phyloP scores from a whole-genome alignment of 1,284 basidiomycete species.

The Malassezia equina region DNA sequence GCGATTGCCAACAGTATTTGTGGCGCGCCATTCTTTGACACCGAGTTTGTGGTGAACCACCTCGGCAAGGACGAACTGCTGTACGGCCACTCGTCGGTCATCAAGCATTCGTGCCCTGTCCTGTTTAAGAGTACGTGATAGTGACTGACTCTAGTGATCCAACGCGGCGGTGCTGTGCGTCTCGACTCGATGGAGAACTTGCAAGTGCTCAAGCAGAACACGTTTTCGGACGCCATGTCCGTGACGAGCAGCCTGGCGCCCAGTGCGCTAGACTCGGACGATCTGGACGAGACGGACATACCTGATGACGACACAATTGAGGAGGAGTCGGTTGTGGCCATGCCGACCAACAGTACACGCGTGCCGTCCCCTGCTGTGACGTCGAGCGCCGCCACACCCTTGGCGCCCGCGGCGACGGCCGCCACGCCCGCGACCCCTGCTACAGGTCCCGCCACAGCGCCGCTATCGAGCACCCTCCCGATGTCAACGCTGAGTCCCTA shows the following conservation, averaged over 20 bases:
- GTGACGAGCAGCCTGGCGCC: neutral
- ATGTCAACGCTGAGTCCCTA: neutral
- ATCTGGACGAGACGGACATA: neutral
- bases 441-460: neutral
- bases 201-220: neutral
- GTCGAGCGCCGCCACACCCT: neutral
- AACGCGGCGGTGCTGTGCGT: neutral
- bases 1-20: constrained; percentile 12
- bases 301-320: constrained; percentile 1
- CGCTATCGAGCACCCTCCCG: neutral
- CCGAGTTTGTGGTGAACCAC: constrained; percentile 14
- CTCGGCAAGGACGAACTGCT: constrained; percentile 13
- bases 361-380: neutral
- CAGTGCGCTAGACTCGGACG: neutral
- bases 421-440: neutral
- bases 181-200: constrained; percentile 16
- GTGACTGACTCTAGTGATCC: constrained; percentile 2
- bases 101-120: constrained; percentile 5
- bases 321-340: constrained; percentile 1
- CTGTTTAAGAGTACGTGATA: constrained; percentile 8
- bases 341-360: neutral
- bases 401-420: neutral
- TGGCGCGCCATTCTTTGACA: constrained; percentile 13
- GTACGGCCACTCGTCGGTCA: constrained; percentile 10
- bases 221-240: neutral